Percentiles rank a stretch among this genome's conserved stretches.
Conservation (phyloP, 2,329 filamentous ascomycete species). For the Epichloe scottii region DNA sequence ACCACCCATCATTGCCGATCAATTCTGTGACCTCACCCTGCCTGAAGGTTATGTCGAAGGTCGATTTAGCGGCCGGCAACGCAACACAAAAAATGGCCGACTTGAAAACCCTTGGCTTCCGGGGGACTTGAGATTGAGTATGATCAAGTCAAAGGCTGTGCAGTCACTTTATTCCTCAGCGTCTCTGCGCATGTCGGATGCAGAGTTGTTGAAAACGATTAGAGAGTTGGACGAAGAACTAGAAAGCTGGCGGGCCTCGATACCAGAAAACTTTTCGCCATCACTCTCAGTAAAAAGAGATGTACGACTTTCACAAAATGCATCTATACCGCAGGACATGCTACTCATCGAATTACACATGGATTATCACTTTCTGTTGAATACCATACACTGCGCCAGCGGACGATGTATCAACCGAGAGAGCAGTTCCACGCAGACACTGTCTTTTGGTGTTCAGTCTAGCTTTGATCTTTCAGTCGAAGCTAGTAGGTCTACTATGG, state of each 20-base stretch:
- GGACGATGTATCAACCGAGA: constrained; percentile 31
- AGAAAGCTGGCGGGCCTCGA: constrained; percentile 38
- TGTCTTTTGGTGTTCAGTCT: constrained; percentile 33
- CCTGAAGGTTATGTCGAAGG: constrained; percentile 22
- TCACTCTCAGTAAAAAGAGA: constrained; percentile 27
- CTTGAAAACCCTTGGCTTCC: constrained; percentile 24
- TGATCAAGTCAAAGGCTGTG: constrained; percentile 39
- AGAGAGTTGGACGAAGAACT: constrained; percentile 44
- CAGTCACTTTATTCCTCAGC: constrained; percentile 36
- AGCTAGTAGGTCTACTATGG: constrained; percentile 41
- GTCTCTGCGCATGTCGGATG: constrained; percentile 36
- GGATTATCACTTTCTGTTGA: constrained; percentile 43
- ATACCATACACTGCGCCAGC: constrained; percentile 42
- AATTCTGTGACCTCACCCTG: constrained; percentile 39
- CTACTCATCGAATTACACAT: constrained; percentile 34
- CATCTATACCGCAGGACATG: constrained; percentile 26
- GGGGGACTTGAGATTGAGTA: constrained; percentile 33
- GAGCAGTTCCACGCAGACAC: constrained; percentile 9
- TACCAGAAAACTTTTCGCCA: constrained; percentile 33
- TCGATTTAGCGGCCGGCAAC: constrained; percentile 9
- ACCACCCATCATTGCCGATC: constrained; percentile 36
- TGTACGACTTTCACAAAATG: constrained; percentile 15
- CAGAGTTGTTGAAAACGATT: constrained; percentile 40
- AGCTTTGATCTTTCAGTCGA: constrained; percentile 41
- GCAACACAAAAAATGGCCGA: neutral